These are phyloP conservation scores for Fusarium foetens DNA, from an alignment of 2,329 filamentous ascomycete species.

Conservation along the genomic window DNA sequence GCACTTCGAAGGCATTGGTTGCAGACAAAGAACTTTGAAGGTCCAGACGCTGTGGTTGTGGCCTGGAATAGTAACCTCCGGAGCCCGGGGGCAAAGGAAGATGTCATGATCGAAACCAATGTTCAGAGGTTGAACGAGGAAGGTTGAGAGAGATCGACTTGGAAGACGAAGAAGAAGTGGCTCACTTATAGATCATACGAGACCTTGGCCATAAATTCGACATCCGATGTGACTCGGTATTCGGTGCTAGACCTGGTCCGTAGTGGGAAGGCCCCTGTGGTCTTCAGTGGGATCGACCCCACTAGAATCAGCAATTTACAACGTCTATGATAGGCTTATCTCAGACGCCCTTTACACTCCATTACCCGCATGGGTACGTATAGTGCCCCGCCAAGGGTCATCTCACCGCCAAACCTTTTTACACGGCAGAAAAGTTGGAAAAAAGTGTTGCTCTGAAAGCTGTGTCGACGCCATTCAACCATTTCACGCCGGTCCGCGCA, in stretches of 20 bases:
- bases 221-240: conserved; percentile 38
- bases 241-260: conserved; percentile 27
- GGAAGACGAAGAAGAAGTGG: conserved; percentile 6
- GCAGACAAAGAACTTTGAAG: conserved; percentile 57
- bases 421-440: conserved; percentile 44
- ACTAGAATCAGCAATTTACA: conserved; percentile 36
- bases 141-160: conserved; percentile 10
- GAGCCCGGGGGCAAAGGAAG: conserved; percentile 55
- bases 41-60: conserved; percentile 43
- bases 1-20: conserved; percentile 59
- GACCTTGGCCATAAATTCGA: conserved; percentile 26
- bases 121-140: conserved; percentile 8
- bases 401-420: conserved; percentile 44
- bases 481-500: conserved; percentile 33
- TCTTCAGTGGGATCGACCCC: conserved; percentile 1
- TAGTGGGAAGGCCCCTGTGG: not conserved
- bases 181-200: conserved; percentile 38
- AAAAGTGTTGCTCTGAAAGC: conserved; percentile 25
- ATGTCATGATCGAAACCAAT: conserved; percentile 52
- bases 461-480: not conserved
- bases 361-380: conserved; percentile 17
- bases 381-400: conserved; percentile 42
- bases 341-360: conserved; percentile 11
- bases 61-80: conserved; percentile 54
- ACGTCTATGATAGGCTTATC: conserved; percentile 47